Evolutionary conservation across 2,329 filamentous ascomycete species (phyloP).

Genomic region (Colletotrichum tamarilloi): DNA sequence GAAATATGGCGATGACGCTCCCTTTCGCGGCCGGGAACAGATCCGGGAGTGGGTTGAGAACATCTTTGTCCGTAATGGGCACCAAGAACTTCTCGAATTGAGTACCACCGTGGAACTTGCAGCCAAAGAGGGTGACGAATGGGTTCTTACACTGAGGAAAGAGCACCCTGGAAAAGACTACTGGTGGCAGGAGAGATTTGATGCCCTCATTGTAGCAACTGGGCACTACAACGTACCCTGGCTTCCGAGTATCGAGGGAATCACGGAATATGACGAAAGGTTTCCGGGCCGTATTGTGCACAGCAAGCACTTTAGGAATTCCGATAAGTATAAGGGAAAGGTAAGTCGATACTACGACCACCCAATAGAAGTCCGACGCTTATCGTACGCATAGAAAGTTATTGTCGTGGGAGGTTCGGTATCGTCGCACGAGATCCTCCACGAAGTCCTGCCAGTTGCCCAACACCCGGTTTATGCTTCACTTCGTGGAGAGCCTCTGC

Average conservation of each 20-base stretch:
- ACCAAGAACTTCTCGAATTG: constrained; percentile 53
- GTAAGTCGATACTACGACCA: background rate
- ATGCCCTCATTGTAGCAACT: constrained; percentile 53
- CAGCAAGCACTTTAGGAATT: constrained; percentile 51
- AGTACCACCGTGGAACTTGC: constrained; percentile 69
- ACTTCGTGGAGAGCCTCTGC: constrained; percentile 55
- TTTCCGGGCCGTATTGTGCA: constrained; percentile 53
- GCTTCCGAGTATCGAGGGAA: constrained; percentile 52
- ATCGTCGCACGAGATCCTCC: constrained; percentile 67
- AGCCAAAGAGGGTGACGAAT: constrained; percentile 57
- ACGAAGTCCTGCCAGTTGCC: constrained; percentile 59
- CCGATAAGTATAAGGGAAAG: constrained; percentile 40
- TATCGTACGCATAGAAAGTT: constrained; percentile 51
- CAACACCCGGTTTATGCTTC: constrained; percentile 61
- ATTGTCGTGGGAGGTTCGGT: constrained; percentile 68
- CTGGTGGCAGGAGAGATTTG: constrained; percentile 53
- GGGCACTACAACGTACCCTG: constrained; percentile 54
- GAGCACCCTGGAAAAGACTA: constrained; percentile 48
- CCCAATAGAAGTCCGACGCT: background rate
- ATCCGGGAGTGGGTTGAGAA: constrained; percentile 65
- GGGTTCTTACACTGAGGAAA: constrained; percentile 61
- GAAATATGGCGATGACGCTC: constrained; percentile 63
- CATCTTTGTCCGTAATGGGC: constrained; percentile 43
- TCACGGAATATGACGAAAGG: constrained; percentile 49
- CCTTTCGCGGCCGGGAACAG: constrained; percentile 65